phyloP scores from a whole-genome alignment of 345 rosid species.

The Euphorbia lathyris region DNA sequence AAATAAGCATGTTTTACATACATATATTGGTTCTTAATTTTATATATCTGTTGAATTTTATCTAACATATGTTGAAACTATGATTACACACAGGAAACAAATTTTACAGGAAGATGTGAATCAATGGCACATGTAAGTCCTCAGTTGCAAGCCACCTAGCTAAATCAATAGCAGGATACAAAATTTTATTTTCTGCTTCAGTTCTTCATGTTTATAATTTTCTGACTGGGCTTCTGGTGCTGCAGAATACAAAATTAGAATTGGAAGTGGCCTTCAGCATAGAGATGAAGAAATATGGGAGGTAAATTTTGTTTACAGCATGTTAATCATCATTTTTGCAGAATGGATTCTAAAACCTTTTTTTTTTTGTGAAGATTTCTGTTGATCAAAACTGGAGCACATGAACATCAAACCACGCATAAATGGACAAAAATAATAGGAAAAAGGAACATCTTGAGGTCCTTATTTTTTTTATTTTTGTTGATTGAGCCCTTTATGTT shows the following conservation, averaged over 20 bases:
- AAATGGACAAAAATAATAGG: too few relatives aligned
- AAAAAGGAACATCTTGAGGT: too few relatives aligned
- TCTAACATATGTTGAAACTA: too few relatives aligned
- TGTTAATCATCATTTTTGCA: not conserved
- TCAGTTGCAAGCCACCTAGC: not conserved
- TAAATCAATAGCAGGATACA: too few relatives aligned
- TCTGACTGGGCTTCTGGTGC: slow-evolving; percentile 19
- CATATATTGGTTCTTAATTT: too few relatives aligned
- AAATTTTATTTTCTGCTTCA: slow-evolving; percentile 13
- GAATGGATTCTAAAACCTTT: not conserved
- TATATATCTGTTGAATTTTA: too few relatives aligned
- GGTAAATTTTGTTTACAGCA: slow-evolving; percentile 23
- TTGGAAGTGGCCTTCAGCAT: slow-evolving; percentile 22
- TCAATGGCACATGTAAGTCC: slow-evolving; percentile 29
- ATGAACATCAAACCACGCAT: not conserved
- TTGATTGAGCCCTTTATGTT: too few relatives aligned
- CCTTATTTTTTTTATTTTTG: too few relatives aligned
- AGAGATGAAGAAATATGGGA: slow-evolving; percentile 48
- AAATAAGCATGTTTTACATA: too few relatives aligned
- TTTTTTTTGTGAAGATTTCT: not conserved
- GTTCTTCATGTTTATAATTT: slow-evolving; percentile 24
- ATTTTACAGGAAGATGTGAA: too few relatives aligned
- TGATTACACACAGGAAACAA: too few relatives aligned
- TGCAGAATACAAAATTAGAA: slow-evolving; percentile 13
- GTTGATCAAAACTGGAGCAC: not conserved